phyloP scores from a whole-genome alignment of 495 filamentous ascomycete genomes.

The Penicillium psychrofluorescens region DNA sequence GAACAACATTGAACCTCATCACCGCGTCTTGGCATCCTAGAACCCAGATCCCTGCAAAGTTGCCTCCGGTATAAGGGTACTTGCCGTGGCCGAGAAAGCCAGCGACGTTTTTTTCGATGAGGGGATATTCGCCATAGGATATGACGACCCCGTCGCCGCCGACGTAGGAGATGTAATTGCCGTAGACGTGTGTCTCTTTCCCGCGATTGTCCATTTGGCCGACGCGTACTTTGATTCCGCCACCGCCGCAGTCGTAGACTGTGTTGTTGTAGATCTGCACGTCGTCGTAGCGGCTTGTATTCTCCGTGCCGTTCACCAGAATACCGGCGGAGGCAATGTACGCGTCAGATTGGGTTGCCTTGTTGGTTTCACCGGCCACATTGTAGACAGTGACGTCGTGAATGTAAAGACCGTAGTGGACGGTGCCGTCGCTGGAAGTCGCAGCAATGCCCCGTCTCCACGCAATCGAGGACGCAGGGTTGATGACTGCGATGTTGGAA shows the following conservation, averaged over 20 bases:
- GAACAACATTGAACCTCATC: constrained; percentile 5
- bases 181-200: neutral
- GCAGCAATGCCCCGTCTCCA: constrained; percentile 1
- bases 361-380: constrained; percentile 4
- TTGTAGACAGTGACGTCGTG: constrained; percentile 3
- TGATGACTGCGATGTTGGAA: constrained; percentile 2
- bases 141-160: constrained; percentile 6
- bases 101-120: constrained; percentile 1
- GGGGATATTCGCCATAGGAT: neutral
- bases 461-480: neutral
- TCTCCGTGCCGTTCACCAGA: constrained; percentile 2
- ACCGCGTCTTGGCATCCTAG: constrained; percentile 5
- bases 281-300: constrained; percentile 4
- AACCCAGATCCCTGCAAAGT: constrained; percentile 7
- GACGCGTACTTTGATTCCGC: constrained; percentile 6
- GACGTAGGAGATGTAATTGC: constrained; percentile 4
- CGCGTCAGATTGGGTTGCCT: constrained; percentile 1
- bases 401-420: constrained; percentile 1
- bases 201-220: constrained; percentile 6
- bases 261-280: constrained; percentile 3
- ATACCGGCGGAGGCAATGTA: constrained; percentile 2
- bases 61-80: constrained; percentile 6
- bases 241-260: constrained; percentile 4
- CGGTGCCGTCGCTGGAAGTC: neutral
- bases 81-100: constrained; percentile 5